These are phyloP conservation scores for Nitzschia putrida DNA, from an alignment of 108 stramenopile genomes.

Conservation along the genomic window DNA sequence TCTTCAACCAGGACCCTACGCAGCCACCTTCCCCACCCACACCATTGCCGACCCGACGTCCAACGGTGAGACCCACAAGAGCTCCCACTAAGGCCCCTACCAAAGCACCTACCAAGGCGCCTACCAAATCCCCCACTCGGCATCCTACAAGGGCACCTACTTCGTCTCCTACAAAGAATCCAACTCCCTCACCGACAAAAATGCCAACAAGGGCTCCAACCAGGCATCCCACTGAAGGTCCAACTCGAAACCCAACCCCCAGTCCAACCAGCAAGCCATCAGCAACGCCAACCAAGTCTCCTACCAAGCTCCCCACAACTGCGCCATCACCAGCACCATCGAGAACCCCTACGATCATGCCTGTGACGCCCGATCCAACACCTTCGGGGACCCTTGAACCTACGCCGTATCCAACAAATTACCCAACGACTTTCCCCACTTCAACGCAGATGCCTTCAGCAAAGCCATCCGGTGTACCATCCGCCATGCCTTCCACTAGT, in stretches of 20 bases:
- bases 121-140: not conserved
- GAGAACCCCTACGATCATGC: not conserved
- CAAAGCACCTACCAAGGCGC: not conserved
- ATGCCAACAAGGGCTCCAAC: slow-evolving; percentile 2
- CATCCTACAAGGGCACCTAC: slow-evolving; percentile 3
- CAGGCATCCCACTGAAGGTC: not conserved
- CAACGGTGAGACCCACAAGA: not conserved
- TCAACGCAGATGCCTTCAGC: slow-evolving; percentile 13
- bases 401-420: not conserved
- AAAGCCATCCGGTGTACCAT: not conserved
- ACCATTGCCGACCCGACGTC: not conserved
- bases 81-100: not conserved
- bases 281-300: not conserved
- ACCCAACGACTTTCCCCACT: slow-evolving; percentile 2
- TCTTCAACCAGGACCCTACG: not conserved
- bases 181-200: not conserved
- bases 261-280: not conserved
- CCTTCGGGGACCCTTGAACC: slow-evolving; percentile 7
- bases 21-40: not conserved
- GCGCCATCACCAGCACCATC: slow-evolving; percentile 2
- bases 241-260: slow-evolving; percentile 3
- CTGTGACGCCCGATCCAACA: slow-evolving; percentile 1
- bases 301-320: not conserved
- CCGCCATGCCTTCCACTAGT: not conserved
- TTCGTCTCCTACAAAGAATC: not conserved